Evolutionary conservation across 2,329 filamentous ascomycete genomes (phyloP).

Genomic region (Corynespora cassiicola): DNA sequence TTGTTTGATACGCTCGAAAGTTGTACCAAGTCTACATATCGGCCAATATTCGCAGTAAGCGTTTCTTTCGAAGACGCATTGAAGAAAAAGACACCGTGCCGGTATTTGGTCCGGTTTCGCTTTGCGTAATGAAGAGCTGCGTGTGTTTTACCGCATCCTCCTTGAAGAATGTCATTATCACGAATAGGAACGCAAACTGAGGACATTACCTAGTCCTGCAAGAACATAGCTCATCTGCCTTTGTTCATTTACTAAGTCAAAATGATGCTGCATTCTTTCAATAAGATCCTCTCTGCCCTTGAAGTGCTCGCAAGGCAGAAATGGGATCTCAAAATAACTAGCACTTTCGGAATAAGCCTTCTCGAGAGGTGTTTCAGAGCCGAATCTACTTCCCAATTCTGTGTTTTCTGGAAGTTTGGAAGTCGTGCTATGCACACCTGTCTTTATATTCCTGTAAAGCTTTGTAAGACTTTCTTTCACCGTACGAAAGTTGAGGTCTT

Average conservation of each 20-base stretch:
- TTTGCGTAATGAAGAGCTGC: neutral
- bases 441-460: no score
- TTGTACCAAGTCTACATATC: neutral
- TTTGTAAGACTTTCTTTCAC: no score
- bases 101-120: neutral
- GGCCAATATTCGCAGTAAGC: neutral
- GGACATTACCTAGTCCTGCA: neutral
- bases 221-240: neutral
- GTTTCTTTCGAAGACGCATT: conserved; percentile 1
- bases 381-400: no score
- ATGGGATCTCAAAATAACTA: neutral
- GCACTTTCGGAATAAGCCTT: no score
- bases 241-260: neutral
- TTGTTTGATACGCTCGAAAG: neutral
- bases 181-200: neutral
- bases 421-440: no score
- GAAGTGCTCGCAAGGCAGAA: neutral
- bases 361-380: no score
- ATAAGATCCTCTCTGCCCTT: neutral
- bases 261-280: neutral
- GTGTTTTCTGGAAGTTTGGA: no score
- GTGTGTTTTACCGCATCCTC: conserved; percentile 1
- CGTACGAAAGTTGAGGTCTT: no score
- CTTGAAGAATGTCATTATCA: neutral
- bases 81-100: conserved; percentile 1